Evolutionary conservation across 2,329 filamentous ascomycete species (phyloP), one percentile per base, ranked within the genome.

Genomic region (Neonectria neomacrospora): DNA sequence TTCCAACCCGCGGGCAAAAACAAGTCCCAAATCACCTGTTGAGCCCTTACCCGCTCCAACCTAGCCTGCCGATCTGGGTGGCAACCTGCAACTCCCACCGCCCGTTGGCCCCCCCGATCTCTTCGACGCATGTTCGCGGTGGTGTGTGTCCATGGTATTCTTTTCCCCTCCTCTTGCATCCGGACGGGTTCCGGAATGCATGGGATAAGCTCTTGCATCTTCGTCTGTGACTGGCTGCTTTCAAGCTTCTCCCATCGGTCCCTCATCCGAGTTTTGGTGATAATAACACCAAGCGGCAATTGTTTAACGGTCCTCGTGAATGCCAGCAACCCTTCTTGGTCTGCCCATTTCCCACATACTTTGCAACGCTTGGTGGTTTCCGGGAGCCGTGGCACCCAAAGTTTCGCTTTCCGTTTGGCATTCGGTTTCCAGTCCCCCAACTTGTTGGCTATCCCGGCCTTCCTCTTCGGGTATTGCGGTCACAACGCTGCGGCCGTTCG

Each of bases 1-100:
- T 32, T 45, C 39, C 52, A 47, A 57, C 30, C 26, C 30, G 23
- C 39, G 28, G 32, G 16, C 44, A 30, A 28, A 41, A 41, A 41
- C 37, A 41, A 37, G 37, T 41, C 37, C 34, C 16, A 30, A 63
- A 48, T 63, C 60, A 63, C 50, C 60, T 63, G 54, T 63, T 56
- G 16, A 41, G 26, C 54, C 60, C 53, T 63, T 58, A 58, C 60
- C 59, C 54, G 60, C 48, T 50, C 26, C 48, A 58, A 53, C 45
- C 62, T 72, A 68, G 55, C 64, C 54, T 61, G 70, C 67, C 68
- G 70, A 72, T 72, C 68, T 63, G 23, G 59, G 70, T 72, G 70
- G 70, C 68, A 51, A 68, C 50, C 45, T 30, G 51, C 54, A 34
- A 37, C 41, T 64, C 57, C 57, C 53, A 57, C 42, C 54, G 34